Evolutionary conservation across 169 alveolate species (phyloP).

Genomic region (Ichthyophthirius multifiliis): DNA sequence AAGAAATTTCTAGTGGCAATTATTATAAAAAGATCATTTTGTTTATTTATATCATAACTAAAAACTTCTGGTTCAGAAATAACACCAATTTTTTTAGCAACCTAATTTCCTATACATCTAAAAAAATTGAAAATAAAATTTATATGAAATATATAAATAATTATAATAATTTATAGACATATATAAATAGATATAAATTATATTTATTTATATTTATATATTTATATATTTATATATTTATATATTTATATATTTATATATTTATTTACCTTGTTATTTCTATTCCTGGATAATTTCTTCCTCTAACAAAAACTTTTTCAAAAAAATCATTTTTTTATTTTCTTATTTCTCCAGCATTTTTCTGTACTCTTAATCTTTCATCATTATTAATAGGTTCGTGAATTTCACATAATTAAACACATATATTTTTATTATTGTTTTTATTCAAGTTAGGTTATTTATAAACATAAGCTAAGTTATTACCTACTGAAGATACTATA

Average conservation of each 20-base stretch:
- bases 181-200: too few relatives aligned
- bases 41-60: background rate
- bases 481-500: background rate
- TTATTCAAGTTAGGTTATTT: background rate
- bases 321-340: background rate
- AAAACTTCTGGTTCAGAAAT: background rate
- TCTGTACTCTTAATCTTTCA: background rate
- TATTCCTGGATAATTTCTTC: background rate
- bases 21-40: background rate
- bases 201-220: too few relatives aligned
- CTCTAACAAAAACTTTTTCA: constrained; percentile 1
- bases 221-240: too few relatives aligned
- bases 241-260: background rate
- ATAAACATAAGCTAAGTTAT: background rate
- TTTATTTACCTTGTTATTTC: background rate
- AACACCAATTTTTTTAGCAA: background rate
- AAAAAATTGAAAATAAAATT: background rate
- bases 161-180: too few relatives aligned
- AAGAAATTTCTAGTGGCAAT: background rate
- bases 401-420: background rate
- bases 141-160: too few relatives aligned
- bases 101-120: background rate
- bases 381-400: background rate
- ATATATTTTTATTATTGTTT: background rate
- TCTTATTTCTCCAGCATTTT: background rate